Conservation (phyloP, 2,329 filamentous ascomycete genomes). For the Aspergillus ochraceus region DNA sequence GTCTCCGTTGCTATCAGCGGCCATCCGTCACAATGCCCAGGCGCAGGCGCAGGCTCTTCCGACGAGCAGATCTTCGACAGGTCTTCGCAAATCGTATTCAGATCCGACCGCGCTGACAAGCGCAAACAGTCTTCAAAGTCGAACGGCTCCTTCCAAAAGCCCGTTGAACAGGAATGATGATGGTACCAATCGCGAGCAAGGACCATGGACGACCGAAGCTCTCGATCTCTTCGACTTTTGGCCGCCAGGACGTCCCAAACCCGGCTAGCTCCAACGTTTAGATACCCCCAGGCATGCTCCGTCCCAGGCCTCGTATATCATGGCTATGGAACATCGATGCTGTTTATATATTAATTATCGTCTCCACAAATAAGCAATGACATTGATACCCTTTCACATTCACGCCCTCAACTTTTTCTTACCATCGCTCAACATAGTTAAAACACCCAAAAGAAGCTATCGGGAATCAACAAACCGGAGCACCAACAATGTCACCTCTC, state of each 20-base stretch:
- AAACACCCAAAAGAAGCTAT: background rate
- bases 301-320: background rate
- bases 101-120: slow-evolving; percentile 32
- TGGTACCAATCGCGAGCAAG: slow-evolving; percentile 28
- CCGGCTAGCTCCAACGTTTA: slow-evolving; percentile 14
- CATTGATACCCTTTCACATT: background rate
- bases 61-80: slow-evolving; percentile 8
- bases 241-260: slow-evolving; percentile 40
- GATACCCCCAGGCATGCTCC: background rate
- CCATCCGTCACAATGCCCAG: background rate
- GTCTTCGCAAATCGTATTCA: slow-evolving; percentile 36
- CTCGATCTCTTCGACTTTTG: slow-evolving; percentile 46
- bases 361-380: background rate
- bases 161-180: slow-evolving; percentile 20
- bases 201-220: slow-evolving; percentile 45
- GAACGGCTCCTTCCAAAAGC: slow-evolving; percentile 18
- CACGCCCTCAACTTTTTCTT: background rate
- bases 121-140: slow-evolving; percentile 10
- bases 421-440: background rate
- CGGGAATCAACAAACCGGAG: background rate
- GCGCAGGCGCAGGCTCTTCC: background rate
- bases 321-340: background rate
- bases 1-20: background rate
- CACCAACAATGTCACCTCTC: background rate
- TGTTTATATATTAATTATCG: background rate